Base-by-base conservation (phyloP, 2,329 filamentous ascomycete genomes). In the Fusarium camptoceras region DNA sequence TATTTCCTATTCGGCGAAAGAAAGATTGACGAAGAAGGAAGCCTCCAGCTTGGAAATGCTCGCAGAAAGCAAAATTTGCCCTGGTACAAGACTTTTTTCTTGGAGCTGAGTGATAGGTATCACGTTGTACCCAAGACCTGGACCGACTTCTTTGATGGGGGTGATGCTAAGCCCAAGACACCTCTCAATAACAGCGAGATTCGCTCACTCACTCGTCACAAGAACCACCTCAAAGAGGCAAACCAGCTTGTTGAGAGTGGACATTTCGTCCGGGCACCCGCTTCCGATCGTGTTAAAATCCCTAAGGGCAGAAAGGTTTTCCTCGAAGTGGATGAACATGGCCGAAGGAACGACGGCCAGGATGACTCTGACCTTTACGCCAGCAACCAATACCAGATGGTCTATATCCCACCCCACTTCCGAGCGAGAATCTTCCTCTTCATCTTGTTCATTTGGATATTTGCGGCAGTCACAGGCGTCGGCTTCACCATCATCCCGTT, bases 1-100 rank as follows among this genome's bases (percentile, higher is more conserved):
- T 93, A 94, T 82, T 99, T 99, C 78, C 87, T 99, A 43, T 98
- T 99, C 76, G 94, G 93, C 16, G 92, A 97, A 73, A 88, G 93
- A 62, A 86, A 86, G 28, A 83, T 88, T 24, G 93, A 97, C 65
- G 95, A 99, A 78, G 94, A 98, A 80, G 93, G 94, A 10, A 84
- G 83, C 25, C 82, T 92, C 48, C 82, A 86, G 41, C 82, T 90
- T 27, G 64, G 72, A 1, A 59, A 72, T 2, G 75, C 78, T 10
- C 80, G 81, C 2, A 78, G 76, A 4, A 57, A 78, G 39, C 73
- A 70, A 18, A 57, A 63, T 2, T 70, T 80, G 1, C 79, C 82
- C 0, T 81, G 79, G 72, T 84, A 83, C 78, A 78, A 77, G 55
- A 81, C 76, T 6, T 34, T 82, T 4, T 82, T 88, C 42, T 78